These are phyloP conservation scores for Leccinum huronense DNA, from an alignment of 1,284 basidiomycete species.

Conservation along the genomic window DNA sequence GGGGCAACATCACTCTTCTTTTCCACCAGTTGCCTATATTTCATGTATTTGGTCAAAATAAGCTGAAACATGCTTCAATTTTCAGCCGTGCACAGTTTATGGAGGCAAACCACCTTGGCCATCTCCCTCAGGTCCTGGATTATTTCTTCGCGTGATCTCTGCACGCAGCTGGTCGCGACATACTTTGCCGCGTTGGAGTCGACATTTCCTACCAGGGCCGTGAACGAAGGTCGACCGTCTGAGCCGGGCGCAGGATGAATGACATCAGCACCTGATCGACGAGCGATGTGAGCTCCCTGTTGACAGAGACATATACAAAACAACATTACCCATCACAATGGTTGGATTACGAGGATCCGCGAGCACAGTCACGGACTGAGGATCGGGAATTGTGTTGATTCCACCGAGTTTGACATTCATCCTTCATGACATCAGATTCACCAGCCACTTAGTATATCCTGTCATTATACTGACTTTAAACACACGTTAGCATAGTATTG, in stretches of 20 bases:
- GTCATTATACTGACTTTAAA: constrained; percentile 56
- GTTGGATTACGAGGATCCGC: constrained; percentile 68
- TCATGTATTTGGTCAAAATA: constrained; percentile 53
- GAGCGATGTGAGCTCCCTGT: constrained; percentile 7
- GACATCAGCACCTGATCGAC: constrained; percentile 63
- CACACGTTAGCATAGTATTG: constrained; percentile 79
- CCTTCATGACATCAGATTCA: constrained; percentile 38
- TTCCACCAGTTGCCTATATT: constrained; percentile 52
- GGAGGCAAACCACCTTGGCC: constrained; percentile 43
- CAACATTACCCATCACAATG: constrained; percentile 65
- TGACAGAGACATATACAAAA: not conserved
- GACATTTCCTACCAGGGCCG: constrained; percentile 70
- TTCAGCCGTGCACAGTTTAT: constrained; percentile 1
- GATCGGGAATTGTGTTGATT: constrained; percentile 70
- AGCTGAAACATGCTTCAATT: constrained; percentile 38
- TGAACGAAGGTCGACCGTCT: constrained; percentile 70
- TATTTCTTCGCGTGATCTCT: constrained; percentile 69
- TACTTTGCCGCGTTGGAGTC: constrained; percentile 62
- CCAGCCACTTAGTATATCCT: not conserved
- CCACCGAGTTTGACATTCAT: constrained; percentile 81
- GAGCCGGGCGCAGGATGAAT: constrained; percentile 77
- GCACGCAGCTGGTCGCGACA: constrained; percentile 57
- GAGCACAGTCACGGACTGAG: constrained; percentile 57
- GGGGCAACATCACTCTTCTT: constrained; percentile 50
- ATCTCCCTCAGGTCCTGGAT: constrained; percentile 68